Base-by-base conservation (phyloP, 2,329 filamentous ascomycete genomes). In the Ascochyta fabae region DNA sequence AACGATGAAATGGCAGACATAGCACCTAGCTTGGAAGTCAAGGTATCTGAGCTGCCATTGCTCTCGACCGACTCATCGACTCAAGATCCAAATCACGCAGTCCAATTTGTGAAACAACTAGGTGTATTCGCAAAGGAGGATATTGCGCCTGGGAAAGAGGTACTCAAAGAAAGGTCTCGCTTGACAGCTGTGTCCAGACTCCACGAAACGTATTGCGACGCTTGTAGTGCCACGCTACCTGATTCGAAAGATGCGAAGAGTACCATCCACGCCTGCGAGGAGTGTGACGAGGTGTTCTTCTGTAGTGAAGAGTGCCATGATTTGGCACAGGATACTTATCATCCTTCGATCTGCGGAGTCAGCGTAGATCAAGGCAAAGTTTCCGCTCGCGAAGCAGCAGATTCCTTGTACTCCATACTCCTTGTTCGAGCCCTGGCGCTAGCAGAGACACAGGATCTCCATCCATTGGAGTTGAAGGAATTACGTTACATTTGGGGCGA, bases 111-210 rank as follows among this genome's bases (percentile, higher is more conserved):
- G 64, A 84, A 85, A 57, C 95, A 99, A 75, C 84, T 99, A 0
- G 95, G 95, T 4, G 83, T 99, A 3, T 98, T 98, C 72, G 94
- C 93, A 7, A 91, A 87, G 65, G 84, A 90, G 60, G 88, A 96
- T 62, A 90, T 98, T 34, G 78, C 80, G 0, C 86, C 92, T 0
- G 90, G 90, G 9, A 90, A 96, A 72, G 81, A 83, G 6, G 86
- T 97, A 2, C 83, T 99, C 27, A 80, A 85, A 43, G 95, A 99
- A 71, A 90, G 89, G 58, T 95, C 92, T 8, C 83, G 96, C 7
- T 80, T 99, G 36, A 96, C 93, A 2, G 93, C 91, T 41, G 95
- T 94, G 65, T 95, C 95, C 71, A 87, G 92, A 27, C 84, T 95
- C 12, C 92, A 96, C 71, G 92, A 96, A 59, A 83, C 89, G 4